These are phyloP conservation scores for Trichoderma harzianum DNA, from an alignment of 2,329 filamentous ascomycete genomes.

Conservation along the genomic window DNA sequence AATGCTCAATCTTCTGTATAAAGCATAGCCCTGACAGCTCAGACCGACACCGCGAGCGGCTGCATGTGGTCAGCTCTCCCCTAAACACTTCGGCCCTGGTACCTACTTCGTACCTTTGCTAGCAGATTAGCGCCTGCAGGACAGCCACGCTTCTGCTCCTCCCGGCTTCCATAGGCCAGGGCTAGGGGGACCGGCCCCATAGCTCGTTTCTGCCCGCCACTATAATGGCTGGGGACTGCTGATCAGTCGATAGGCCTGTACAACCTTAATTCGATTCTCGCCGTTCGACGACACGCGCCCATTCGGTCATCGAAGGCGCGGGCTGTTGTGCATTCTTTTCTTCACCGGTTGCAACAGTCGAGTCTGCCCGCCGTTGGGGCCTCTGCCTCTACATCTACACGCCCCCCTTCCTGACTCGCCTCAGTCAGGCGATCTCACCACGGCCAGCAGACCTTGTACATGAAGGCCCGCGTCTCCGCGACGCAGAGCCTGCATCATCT, in stretches of 20 bases:
- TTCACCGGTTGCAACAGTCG: not conserved
- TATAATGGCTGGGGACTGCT: not conserved
- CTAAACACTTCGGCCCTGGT: not conserved
- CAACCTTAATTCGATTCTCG: conserved; percentile 6
- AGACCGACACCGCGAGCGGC: not conserved
- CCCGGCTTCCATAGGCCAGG: conserved; percentile 7
- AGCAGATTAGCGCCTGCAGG: conserved; percentile 14
- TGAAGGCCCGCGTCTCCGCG: not conserved
- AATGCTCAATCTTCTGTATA: not conserved
- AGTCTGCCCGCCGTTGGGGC: not conserved
- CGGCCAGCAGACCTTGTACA: not conserved
- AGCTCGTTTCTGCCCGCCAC: not conserved
- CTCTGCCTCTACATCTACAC: not conserved
- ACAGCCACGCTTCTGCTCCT: conserved; percentile 5
- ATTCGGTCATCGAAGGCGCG: not conserved
- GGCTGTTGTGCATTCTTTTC: not conserved
- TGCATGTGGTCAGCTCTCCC: not conserved
- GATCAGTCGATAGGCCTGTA: conserved; percentile 6
- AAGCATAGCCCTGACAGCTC: conserved; percentile 10
- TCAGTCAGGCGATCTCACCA: not conserved
- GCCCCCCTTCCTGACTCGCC: not conserved
- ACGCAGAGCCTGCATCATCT: conserved; percentile 6
- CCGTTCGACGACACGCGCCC: not conserved
- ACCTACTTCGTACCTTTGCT: not conserved
- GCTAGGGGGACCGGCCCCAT: not conserved